phyloP scores from a whole-genome alignment of 768 basidiomycete species.

The Phanerochaete sordida region DNA sequence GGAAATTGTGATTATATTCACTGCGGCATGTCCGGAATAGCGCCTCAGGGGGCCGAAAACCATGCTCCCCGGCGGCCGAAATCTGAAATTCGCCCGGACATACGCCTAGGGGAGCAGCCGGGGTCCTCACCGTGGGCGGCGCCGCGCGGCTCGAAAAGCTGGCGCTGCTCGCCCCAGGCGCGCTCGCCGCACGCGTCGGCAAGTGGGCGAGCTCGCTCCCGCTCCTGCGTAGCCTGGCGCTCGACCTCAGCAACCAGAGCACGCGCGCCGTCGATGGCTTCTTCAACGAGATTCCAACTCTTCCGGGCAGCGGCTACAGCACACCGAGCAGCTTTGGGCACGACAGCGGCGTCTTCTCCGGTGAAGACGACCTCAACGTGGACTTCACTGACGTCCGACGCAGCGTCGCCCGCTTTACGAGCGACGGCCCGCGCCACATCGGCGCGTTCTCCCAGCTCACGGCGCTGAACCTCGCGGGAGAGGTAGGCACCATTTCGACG shows the following conservation, averaged over 20 bases:
- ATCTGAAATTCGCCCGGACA: too few relatives aligned
- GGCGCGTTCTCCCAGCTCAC: slow-evolving; percentile 57
- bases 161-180: slow-evolving; percentile 69
- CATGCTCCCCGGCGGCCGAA: too few relatives aligned
- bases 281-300: slow-evolving; percentile 61
- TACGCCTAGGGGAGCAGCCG: too few relatives aligned
- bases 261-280: slow-evolving; percentile 75
- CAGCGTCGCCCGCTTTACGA: slow-evolving; percentile 61
- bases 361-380: slow-evolving; percentile 59
- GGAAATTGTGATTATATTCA: too few relatives aligned
- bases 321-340: slow-evolving; percentile 70
- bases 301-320: slow-evolving; percentile 54
- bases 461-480: slow-evolving; percentile 65
- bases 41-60: too few relatives aligned
- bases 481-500: slow-evolving; percentile 63
- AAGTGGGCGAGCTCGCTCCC: slow-evolving; percentile 69
- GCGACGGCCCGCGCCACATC: slow-evolving; percentile 45
- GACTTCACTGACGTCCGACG: slow-evolving; percentile 77
- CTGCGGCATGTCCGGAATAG: too few relatives aligned
- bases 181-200: slow-evolving; percentile 65
- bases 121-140: slow-evolving; percentile 50
- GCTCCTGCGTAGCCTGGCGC: slow-evolving; percentile 56
- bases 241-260: slow-evolving; percentile 69
- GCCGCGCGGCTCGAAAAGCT: slow-evolving; percentile 62
- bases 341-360: slow-evolving; percentile 77